Evolutionary conservation across 2,329 filamentous ascomycete species (phyloP), one percentile per base, ranked within the genome.

Genomic region (Xylariaceae sp.): DNA sequence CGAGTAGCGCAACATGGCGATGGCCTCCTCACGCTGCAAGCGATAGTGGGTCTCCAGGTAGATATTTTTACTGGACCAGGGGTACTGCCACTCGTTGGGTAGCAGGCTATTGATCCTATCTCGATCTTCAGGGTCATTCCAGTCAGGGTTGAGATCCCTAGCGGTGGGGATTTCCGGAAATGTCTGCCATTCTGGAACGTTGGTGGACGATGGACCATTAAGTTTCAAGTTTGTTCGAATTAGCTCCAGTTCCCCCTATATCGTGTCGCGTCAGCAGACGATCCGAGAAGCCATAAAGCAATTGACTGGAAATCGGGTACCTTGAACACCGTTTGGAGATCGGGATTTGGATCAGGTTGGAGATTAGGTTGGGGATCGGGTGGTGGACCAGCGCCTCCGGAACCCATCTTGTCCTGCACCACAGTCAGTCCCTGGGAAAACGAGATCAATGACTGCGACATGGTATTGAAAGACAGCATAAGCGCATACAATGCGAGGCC

Each of bases 11-110:
- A 96, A 74, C 1, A 85, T 79, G 9, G 86, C 80, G 2, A 88
- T 74, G 0, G 84, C 81, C 65, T 96, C 90, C 64, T 90, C 87
- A 2, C 91, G 80, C 6, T 90, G 76, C 1, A 96, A 78, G 2
- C 83, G 75, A 65, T 94, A 95, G 48, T 95, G 88, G 0, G 83
- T 79, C 34, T 81, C 74, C 0, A 96, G 74, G 55, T 95, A 96
- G 0, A 77, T 74, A 1, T 83, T 76, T 45, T 81, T 85, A 3
- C 76, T 81, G 0, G 70, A 59, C 76, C 85, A 92, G 0, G 83
- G 73, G 0, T 75, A 74, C 0, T 78, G 59, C 26, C 84, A 73
- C 5, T 73, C 73, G 62, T 89, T 89, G 0, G 72, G 63, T 0
- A 74, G 70, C 0, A 85, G 65, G 3, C 70, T 62, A 6, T 57